phyloP scores from a whole-genome alignment of 2,329 filamentous ascomycete species.

The Ophiostoma australiae region DNA sequence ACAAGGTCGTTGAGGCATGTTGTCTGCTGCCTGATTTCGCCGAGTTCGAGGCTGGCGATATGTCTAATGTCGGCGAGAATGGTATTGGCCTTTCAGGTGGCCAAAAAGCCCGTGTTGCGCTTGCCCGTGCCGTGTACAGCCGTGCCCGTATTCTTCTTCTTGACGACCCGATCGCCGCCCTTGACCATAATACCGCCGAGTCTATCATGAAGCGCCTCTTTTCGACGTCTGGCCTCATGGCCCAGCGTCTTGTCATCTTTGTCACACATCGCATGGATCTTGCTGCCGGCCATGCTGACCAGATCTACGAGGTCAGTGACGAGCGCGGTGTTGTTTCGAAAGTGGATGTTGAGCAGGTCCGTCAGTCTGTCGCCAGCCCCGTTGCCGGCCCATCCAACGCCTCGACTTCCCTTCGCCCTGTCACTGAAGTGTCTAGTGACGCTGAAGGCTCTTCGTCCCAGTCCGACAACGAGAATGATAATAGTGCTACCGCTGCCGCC shows the following conservation, averaged over 20 bases:
- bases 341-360: slow-evolving; percentile 20
- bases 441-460: not conserved
- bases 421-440: slow-evolving; percentile 34
- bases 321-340: slow-evolving; percentile 45
- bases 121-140: slow-evolving; percentile 60
- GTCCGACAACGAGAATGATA: slow-evolving; percentile 30
- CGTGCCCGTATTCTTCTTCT: slow-evolving; percentile 52
- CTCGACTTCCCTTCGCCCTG: not conserved
- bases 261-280: slow-evolving; percentile 78
- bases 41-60: slow-evolving; percentile 53
- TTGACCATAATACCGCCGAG: slow-evolving; percentile 59
- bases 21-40: slow-evolving; percentile 53
- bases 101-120: slow-evolving; percentile 57
- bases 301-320: slow-evolving; percentile 65
- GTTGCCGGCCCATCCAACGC: slow-evolving; percentile 26
- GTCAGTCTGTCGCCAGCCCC: slow-evolving; percentile 31
- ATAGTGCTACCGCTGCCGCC: slow-evolving; percentile 29
- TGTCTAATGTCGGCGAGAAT: slow-evolving; percentile 57
- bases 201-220: slow-evolving; percentile 59
- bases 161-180: slow-evolving; percentile 58
- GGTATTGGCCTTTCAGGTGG: slow-evolving; percentile 60
- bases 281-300: slow-evolving; percentile 65
- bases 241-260: slow-evolving; percentile 66
- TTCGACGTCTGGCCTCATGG: slow-evolving; percentile 34
- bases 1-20: slow-evolving; percentile 56